Conservation (phyloP, 2,329 filamentous ascomycete genomes). For the Neoscytalidium dimidiatum region DNA sequence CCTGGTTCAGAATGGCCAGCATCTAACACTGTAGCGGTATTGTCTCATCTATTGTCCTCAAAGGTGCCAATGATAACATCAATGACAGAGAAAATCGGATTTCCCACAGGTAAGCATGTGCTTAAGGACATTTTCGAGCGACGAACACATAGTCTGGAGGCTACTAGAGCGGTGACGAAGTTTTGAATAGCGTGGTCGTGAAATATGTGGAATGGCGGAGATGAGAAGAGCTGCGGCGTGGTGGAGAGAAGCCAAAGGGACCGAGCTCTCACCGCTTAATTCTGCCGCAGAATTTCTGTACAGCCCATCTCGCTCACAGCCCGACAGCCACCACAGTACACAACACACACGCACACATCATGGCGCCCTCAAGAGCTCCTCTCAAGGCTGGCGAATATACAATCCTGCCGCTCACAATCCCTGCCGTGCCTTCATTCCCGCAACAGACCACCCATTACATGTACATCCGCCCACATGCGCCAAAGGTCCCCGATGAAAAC, state of each 20-base stretch:
- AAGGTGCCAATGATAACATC: too few species aligned
- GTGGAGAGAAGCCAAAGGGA: neutral
- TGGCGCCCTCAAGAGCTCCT: slow-evolving; percentile 23
- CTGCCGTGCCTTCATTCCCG: slow-evolving; percentile 62
- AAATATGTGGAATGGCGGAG: neutral
- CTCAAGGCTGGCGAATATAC: slow-evolving; percentile 61
- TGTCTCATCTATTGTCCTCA: too few species aligned
- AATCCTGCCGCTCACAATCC: slow-evolving; percentile 68
- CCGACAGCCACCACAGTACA: neutral
- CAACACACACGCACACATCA: neutral
- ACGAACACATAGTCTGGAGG: too few species aligned
- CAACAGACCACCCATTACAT: slow-evolving; percentile 73
- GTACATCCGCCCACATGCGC: slow-evolving; percentile 81
- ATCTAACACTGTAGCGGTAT: too few species aligned
- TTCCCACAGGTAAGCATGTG: too few species aligned
- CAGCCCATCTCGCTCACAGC: neutral
- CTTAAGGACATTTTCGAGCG: too few species aligned
- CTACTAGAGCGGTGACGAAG: too few species aligned
- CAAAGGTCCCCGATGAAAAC: slow-evolving; percentile 64
- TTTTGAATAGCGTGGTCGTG: too few species aligned
- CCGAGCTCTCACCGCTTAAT: neutral
- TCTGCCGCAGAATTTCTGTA: slow-evolving; percentile 14
- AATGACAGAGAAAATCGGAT: too few species aligned
- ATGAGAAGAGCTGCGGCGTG: neutral
- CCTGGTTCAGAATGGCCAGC: too few species aligned